Conservation (phyloP, 2,329 filamentous ascomycete species). For the Sporothrix brunneoviolacea region DNA sequence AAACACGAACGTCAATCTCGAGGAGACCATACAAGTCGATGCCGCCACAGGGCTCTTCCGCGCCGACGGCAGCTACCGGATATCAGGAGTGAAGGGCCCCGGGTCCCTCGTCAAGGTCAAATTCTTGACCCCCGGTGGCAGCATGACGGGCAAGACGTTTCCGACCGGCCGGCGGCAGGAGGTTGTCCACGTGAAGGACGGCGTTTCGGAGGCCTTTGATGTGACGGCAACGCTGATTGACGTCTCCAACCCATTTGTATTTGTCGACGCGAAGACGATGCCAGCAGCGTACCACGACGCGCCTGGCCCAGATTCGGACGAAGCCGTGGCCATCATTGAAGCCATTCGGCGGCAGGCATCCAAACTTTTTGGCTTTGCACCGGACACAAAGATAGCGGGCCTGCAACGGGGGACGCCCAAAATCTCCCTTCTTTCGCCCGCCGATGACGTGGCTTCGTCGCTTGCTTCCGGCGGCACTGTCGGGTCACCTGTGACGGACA, state of each 20-base stretch:
- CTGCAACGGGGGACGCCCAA: slow-evolving; percentile 41
- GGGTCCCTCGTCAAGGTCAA: slow-evolving; percentile 50
- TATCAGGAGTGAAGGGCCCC: slow-evolving; percentile 51
- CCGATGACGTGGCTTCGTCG: not conserved
- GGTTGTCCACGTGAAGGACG: slow-evolving; percentile 35
- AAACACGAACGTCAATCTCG: slow-evolving; percentile 52
- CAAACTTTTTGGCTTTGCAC: slow-evolving; percentile 50
- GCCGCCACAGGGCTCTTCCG: slow-evolving; percentile 38
- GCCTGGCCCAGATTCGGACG: slow-evolving; percentile 26
- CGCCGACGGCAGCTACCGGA: slow-evolving; percentile 43
- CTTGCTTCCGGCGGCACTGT: no score
- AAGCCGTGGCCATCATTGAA: slow-evolving; percentile 33
- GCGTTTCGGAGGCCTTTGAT: slow-evolving; percentile 21
- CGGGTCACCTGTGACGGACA: no score
- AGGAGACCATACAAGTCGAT: slow-evolving; percentile 45
- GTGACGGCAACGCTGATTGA: slow-evolving; percentile 30
- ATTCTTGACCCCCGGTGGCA: slow-evolving; percentile 53
- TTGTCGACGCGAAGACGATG: slow-evolving; percentile 45
- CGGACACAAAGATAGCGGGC: slow-evolving; percentile 29
- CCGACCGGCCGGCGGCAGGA: slow-evolving; percentile 49
- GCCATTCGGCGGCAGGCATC: slow-evolving; percentile 47
- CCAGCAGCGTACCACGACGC: slow-evolving; percentile 36
- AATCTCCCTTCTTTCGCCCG: slow-evolving; percentile 44
- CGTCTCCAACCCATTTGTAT: slow-evolving; percentile 36
- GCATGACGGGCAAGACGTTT: slow-evolving; percentile 51